Evolutionary conservation across 768 basidiomycete genomes (phyloP), one percentile per base, ranked within the genome.

Genomic region (Psilocybe cyanescens): DNA sequence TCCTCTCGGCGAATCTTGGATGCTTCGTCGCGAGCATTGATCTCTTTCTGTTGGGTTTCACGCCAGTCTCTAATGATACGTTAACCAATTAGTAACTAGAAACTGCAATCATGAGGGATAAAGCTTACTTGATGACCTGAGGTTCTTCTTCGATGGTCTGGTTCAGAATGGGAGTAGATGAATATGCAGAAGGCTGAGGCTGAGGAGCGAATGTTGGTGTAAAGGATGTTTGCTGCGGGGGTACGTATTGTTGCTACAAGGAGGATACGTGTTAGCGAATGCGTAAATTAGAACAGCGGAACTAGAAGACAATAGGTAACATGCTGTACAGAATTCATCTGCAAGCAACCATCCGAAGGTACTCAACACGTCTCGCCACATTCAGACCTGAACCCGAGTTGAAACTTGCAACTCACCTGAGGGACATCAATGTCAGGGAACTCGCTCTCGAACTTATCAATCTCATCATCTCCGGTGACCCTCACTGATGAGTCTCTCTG

Each of bases 381-480:
- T 44, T 11, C 11, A 16, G 8, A 9, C 9, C 33, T n/a, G 37
- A n/a, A 48, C 9, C n/a, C 3, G 24, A 44, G 41, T 6, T 7
- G n/a, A 2, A 50, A 44, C 31, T 12, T 29, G 16, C 39, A 39
- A 71, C 76, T 60, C 65, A 81, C 79, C 64, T 75, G 73, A 28
- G 71, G 68, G 59, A 83, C 75, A 56, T 88, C 87, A 62, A 96
- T 83, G 55, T 91, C 94, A 0, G 94, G 94, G 72, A 95, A 96
- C 60, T 92, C 86, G 72, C 77, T 89, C 75, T 94, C 88, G 65
- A 96, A 96, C 73, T 89, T 86, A 60, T 92, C 90, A 61, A 96
- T 83, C 65, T 92, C 91, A 64, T 94, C 91, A 69, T 92, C 87
- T 0, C 92, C 92, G 0, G 93, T 95, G 44, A 94, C 88, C 69